These are phyloP conservation scores for Entonaema liquescens DNA, from an alignment of 495 filamentous ascomycete genomes.

Conservation along the genomic window DNA sequence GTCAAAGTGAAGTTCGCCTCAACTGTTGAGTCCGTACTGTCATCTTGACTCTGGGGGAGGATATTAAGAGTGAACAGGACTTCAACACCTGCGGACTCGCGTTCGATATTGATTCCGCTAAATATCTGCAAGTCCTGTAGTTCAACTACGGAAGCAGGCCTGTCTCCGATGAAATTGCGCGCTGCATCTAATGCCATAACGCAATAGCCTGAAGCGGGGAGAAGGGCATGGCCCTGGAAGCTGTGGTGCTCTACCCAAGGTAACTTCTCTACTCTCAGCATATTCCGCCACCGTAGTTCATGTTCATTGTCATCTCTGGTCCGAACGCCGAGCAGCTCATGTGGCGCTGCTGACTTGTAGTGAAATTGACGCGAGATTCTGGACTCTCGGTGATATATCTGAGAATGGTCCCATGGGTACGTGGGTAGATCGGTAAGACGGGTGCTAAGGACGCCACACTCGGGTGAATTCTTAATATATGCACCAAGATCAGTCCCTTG, in stretches of 20 bases:
- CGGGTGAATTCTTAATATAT: constrained; percentile 50
- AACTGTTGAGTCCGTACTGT: constrained; percentile 24
- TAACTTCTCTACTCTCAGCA: constrained; percentile 55
- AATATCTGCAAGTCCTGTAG: constrained; percentile 52
- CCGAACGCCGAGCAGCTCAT: constrained; percentile 59
- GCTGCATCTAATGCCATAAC: constrained; percentile 58
- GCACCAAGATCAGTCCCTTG: constrained; percentile 35
- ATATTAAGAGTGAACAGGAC: constrained; percentile 53
- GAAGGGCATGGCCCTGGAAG: constrained; percentile 55
- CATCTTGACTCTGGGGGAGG: neutral
- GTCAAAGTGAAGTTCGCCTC: constrained; percentile 52
- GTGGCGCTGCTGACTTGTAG: constrained; percentile 48
- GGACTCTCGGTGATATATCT: constrained; percentile 56
- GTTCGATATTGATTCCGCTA: constrained; percentile 60
- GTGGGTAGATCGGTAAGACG: constrained; percentile 47
- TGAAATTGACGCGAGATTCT: constrained; percentile 58
- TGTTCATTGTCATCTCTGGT: constrained; percentile 54
- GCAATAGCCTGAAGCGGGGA: constrained; percentile 57
- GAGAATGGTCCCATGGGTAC: constrained; percentile 63
- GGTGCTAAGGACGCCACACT: constrained; percentile 37
- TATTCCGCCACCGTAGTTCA: constrained; percentile 57
- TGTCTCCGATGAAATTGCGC: constrained; percentile 34
- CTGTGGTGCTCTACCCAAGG: constrained; percentile 52
- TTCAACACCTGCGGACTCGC: constrained; percentile 56
- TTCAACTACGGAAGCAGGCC: constrained; percentile 51